Percentiles rank a stretch among this genome's conserved stretches.
Conservation (phyloP, 1,284 basidiomycete species). For the Ceratobasidium sp. region DNA sequence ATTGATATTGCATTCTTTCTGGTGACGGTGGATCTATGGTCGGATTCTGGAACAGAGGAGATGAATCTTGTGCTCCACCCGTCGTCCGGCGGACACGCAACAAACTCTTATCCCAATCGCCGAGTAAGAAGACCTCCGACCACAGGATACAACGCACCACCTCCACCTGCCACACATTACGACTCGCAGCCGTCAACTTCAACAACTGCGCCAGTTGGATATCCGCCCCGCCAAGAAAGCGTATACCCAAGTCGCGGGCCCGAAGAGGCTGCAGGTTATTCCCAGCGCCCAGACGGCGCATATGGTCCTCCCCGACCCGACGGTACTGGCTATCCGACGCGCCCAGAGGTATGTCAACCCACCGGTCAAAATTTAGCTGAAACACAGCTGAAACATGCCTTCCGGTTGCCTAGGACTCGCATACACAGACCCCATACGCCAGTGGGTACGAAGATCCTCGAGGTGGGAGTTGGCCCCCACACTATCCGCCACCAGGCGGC, state of each 20-base stretch:
- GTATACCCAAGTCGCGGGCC: slow-evolving; percentile 19
- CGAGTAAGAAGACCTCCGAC: slow-evolving; percentile 29
- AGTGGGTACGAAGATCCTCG: slow-evolving; percentile 22
- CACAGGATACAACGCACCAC: slow-evolving; percentile 34
- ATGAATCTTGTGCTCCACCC: slow-evolving; percentile 88
- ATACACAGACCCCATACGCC: slow-evolving; percentile 36
- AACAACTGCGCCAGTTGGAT: slow-evolving; percentile 8
- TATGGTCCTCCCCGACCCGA: slow-evolving; percentile 26
- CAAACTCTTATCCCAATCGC: slow-evolving; percentile 29
- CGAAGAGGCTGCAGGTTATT: slow-evolving; percentile 21
- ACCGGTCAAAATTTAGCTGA: not conserved
- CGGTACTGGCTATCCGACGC: slow-evolving; percentile 14
- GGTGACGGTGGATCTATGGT: slow-evolving; percentile 88
- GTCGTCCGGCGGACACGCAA: slow-evolving; percentile 45
- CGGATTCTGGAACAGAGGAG: slow-evolving; percentile 75
- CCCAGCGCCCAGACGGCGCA: slow-evolving; percentile 25
- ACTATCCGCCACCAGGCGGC: slow-evolving; percentile 27
- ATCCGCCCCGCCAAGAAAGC: slow-evolving; percentile 33
- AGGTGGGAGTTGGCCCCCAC: slow-evolving; percentile 33
- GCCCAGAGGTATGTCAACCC: slow-evolving; percentile 29
- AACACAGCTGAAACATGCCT: not conserved
- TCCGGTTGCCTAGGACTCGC: slow-evolving; percentile 22
- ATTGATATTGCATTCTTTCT: slow-evolving; percentile 86
- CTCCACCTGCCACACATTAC: slow-evolving; percentile 2
- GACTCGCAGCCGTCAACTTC: slow-evolving; percentile 34